These are phyloP conservation scores for Aspergillus sp. DNA, from an alignment of 2,329 filamentous ascomycete genomes.

Conservation along the genomic window DNA sequence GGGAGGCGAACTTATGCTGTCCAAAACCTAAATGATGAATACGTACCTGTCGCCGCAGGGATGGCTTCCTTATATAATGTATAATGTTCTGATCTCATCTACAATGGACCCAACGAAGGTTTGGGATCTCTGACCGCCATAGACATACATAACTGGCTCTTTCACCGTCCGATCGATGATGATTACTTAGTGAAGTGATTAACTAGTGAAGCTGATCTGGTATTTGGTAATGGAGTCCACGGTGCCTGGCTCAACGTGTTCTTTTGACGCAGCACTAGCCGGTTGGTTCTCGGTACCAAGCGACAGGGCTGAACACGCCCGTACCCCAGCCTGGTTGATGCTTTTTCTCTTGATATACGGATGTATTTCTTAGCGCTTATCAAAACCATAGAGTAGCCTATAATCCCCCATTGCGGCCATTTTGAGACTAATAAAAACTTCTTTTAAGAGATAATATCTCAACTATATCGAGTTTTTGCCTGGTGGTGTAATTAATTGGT, in stretches of 20 bases:
- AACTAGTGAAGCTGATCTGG: neutral
- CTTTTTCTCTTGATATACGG: neutral
- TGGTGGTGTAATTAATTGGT: neutral
- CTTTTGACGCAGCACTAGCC: slow-evolving; percentile 11
- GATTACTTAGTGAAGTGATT: too few relatives aligned
- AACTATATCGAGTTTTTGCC: neutral
- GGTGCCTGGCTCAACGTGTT: slow-evolving; percentile 22
- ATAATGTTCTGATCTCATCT: neutral
- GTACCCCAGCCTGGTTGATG: neutral
- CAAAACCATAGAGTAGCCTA: neutral
- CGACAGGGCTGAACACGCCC: slow-evolving; percentile 23
- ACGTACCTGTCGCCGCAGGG: neutral
- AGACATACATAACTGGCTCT: neutral
- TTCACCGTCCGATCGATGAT: neutral
- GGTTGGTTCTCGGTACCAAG: slow-evolving; percentile 14
- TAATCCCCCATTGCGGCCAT: neutral
- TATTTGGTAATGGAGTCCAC: neutral
- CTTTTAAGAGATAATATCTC: neutral
- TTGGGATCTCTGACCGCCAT: neutral
- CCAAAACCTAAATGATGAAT: neutral
- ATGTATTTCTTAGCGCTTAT: neutral
- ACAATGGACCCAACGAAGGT: too few relatives aligned
- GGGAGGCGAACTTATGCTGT: slow-evolving; percentile 5
- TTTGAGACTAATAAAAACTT: neutral
- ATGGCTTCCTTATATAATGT: neutral